Percentiles rank a stretch among this genome's conserved stretches.
Conservation (phyloP, 2,329 filamentous ascomycete genomes). For the Apiospora marii region DNA sequence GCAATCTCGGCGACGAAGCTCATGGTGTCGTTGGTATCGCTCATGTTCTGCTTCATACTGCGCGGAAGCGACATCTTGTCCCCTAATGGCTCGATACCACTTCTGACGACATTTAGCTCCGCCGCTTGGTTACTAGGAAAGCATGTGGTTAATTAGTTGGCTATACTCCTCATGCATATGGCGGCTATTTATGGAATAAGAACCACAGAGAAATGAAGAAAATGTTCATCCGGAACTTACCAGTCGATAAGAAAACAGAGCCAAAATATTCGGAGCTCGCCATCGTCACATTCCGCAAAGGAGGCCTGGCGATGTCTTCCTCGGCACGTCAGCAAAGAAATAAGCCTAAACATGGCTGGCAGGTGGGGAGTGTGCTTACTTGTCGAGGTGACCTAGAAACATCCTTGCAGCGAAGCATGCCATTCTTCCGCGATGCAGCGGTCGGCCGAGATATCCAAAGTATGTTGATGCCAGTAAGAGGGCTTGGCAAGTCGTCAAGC, state of each 20-base stretch:
- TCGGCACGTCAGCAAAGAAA: constrained; percentile 31
- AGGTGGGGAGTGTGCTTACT: constrained; percentile 35
- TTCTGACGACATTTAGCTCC: constrained; percentile 58
- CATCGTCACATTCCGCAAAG: constrained; percentile 47
- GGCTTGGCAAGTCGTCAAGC: constrained; percentile 43
- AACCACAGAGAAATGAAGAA: background rate
- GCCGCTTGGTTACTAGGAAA: constrained; percentile 70
- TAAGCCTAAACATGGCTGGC: constrained; percentile 23
- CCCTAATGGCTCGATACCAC: constrained; percentile 47
- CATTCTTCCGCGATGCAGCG: constrained; percentile 47
- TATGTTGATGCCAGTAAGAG: constrained; percentile 48
- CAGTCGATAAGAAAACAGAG: constrained; percentile 77
- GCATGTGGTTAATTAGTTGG: background rate
- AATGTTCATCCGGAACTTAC: constrained; percentile 45
- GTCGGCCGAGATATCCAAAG: constrained; percentile 46
- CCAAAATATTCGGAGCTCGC: constrained; percentile 70
- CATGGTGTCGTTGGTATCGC: constrained; percentile 46
- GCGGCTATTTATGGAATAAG: too few relatives aligned
- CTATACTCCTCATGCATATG: background rate
- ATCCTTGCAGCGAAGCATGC: constrained; percentile 42
- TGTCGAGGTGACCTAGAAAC: constrained; percentile 42
- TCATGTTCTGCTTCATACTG: constrained; percentile 23
- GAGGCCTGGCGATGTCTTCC: constrained; percentile 26
- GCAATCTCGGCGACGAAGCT: constrained; percentile 52
- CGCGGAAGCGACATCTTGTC: constrained; percentile 43